Evolutionary conservation across 345 rosid genomes (phyloP).

Genomic region (Acer negundo): DNA sequence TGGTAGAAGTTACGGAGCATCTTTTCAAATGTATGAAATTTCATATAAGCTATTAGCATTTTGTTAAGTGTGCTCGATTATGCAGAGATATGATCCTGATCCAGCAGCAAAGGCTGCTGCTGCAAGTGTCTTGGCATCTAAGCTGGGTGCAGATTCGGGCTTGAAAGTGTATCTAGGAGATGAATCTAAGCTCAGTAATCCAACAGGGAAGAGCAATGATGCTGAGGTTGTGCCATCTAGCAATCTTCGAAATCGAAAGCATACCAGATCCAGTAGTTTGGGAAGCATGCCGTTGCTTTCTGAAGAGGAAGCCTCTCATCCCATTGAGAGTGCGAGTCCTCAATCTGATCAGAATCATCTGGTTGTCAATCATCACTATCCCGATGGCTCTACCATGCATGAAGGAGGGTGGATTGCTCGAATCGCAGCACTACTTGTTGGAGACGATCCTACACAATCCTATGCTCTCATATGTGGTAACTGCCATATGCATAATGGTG

Average conservation of each 20-base stretch:
- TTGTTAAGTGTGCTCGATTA: constrained; percentile 13
- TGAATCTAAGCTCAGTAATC: constrained; percentile 46
- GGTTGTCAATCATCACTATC: constrained; percentile 52
- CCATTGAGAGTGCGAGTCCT: constrained; percentile 38
- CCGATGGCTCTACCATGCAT: constrained; percentile 49
- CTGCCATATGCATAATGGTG: constrained; percentile 96
- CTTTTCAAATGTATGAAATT: not conserved
- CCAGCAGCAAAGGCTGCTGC: constrained; percentile 99
- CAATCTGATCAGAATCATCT: constrained; percentile 51
- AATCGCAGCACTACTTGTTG: constrained; percentile 91
- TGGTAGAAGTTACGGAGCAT: constrained; percentile 1
- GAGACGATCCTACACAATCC: constrained; percentile 92
- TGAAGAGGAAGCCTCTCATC: constrained; percentile 48
- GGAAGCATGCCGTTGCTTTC: constrained; percentile 47
- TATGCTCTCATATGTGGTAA: constrained; percentile 93
- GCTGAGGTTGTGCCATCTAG: constrained; percentile 60
- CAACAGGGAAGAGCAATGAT: constrained; percentile 64
- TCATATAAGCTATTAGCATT: constrained; percentile 2
- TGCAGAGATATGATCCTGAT: constrained; percentile 93
- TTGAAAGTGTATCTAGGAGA: constrained; percentile 76
- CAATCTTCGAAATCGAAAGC: constrained; percentile 79
- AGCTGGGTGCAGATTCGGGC: constrained; percentile 92
- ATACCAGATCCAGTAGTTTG: constrained; percentile 45
- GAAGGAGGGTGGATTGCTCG: constrained; percentile 92
- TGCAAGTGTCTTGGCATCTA: constrained; percentile 90